phyloP scores from a whole-genome alignment of 306 rosid species.

The Glycine tomentella region DNA sequence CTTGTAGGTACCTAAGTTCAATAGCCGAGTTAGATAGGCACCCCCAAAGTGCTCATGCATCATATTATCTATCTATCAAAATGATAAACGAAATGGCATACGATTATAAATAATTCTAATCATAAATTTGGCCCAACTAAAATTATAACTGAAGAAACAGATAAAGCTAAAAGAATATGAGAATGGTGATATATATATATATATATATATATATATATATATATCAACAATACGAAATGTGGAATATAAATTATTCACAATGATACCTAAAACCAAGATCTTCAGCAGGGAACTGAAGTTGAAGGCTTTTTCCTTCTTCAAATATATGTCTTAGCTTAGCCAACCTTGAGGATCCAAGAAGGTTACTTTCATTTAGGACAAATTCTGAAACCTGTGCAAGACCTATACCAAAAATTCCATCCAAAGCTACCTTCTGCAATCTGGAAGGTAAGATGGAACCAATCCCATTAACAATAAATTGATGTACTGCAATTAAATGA shows the following conservation, averaged over 20 bases:
- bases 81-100: conserved; percentile 23
- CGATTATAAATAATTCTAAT: conserved; percentile 31
- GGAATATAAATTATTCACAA: conserved; percentile 41
- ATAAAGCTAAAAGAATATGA: conserved; percentile 21
- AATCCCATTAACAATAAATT: conserved; percentile 59
- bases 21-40: conserved; percentile 49
- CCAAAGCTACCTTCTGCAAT: conserved; percentile 77
- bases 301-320: conserved; percentile 97
- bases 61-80: conserved; percentile 39
- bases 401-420: conserved; percentile 84
- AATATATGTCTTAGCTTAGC: conserved; percentile 77
- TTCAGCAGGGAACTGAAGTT: conserved; percentile 98
- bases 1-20: conserved; percentile 72
- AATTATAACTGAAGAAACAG: conserved; percentile 13
- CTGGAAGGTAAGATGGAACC: conserved; percentile 80
- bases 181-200: conserved; percentile 4
- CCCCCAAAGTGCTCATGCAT: conserved; percentile 37
- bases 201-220: too few species aligned
- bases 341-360: conserved; percentile 81
- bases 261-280: conserved; percentile 93
- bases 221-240: too few species aligned
- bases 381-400: conserved; percentile 80
- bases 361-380: conserved; percentile 77
- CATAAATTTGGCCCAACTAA: conserved; percentile 31
- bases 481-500: conserved; percentile 72